These are phyloP conservation scores for Sugiyamaella grinbergsii DNA, from an alignment of 1,139 yeast genomes.

Conservation along the genomic window DNA sequence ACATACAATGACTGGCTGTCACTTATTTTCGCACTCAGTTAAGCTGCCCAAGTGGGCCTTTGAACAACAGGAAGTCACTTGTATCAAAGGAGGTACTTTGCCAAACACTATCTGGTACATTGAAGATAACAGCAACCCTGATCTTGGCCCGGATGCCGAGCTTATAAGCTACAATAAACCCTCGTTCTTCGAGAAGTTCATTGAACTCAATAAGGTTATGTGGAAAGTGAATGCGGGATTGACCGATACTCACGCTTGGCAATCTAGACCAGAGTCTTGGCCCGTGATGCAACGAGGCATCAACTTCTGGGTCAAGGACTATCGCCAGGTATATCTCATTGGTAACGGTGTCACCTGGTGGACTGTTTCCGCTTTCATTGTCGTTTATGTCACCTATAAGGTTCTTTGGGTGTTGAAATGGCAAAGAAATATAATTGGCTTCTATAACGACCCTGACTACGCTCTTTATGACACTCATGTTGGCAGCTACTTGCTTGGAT, in stretches of 20 bases:
- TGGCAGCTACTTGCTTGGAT: constrained; percentile 68
- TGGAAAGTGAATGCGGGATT: constrained; percentile 87
- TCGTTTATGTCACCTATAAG: constrained; percentile 57
- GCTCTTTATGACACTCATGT: constrained; percentile 73
- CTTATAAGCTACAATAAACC: constrained; percentile 63
- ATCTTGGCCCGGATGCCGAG: constrained; percentile 49
- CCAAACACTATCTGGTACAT: constrained; percentile 83
- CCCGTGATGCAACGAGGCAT: constrained; percentile 88
- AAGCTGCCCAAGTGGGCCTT: constrained; percentile 96
- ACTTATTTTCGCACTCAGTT: constrained; percentile 80
- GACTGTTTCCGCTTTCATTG: constrained; percentile 64
- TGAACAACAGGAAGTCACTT: constrained; percentile 94
- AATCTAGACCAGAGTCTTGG: constrained; percentile 88
- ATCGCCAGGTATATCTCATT: constrained; percentile 77
- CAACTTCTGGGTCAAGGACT: constrained; percentile 84
- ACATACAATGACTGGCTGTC: constrained; percentile 89
- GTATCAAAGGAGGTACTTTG: constrained; percentile 79
- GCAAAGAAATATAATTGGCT: constrained; percentile 55
- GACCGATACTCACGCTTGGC: constrained; percentile 83
- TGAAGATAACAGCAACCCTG: constrained; percentile 62
- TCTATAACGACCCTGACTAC: constrained; percentile 55
- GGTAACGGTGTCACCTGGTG: constrained; percentile 96
- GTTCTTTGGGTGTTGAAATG: constrained; percentile 64
- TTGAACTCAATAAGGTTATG: constrained; percentile 84
- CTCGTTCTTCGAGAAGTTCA: constrained; percentile 66